Conservation (phyloP, 192 early-diverging fungal genomes). For the Coemansia furcata region DNA sequence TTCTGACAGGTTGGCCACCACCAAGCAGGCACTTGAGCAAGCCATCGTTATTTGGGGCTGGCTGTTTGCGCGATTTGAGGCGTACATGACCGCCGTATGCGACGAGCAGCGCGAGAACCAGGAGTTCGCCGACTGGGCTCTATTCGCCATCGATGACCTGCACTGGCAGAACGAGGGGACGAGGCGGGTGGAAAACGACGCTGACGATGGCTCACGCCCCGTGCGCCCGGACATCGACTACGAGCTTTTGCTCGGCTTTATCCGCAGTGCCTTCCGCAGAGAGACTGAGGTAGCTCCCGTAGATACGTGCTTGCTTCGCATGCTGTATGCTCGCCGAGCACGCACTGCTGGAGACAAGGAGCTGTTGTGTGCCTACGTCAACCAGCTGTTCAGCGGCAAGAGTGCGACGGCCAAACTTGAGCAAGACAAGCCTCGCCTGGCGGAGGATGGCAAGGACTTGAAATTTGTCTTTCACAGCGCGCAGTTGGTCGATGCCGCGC, state of each 20-base stretch:
- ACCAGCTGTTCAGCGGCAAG: not conserved
- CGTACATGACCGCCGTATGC: conserved; percentile 16
- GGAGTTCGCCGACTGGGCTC: conserved; percentile 45
- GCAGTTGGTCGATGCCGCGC: not conserved
- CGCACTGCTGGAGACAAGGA: not conserved
- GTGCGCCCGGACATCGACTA: conserved; percentile 37
- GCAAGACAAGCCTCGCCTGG: not conserved
- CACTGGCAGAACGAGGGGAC: conserved; percentile 46
- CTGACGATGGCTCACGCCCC: conserved; percentile 36
- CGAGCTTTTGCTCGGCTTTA: conserved; percentile 25
- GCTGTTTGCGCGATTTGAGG: conserved; percentile 28
- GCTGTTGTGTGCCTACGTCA: not conserved
- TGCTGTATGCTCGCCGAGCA: not conserved
- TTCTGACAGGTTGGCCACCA: not conserved
- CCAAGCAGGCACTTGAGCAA: conserved; percentile 9
- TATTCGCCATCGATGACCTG: conserved; percentile 33
- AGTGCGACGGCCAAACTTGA: not conserved
- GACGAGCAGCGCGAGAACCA: conserved; percentile 45
- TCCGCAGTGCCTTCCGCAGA: conserved; percentile 29
- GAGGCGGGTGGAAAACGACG: conserved; percentile 14
- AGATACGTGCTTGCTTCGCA: not conserved
- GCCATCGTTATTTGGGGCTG: conserved; percentile 30
- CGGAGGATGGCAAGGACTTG: not conserved
- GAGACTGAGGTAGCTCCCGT: not conserved
- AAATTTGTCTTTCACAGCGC: conserved; percentile 23